A percentile compares a stretch with the other conserved stretches of the same genome.
phyloP scores from a whole-genome alignment of 2,329 filamentous ascomycete species.

The Fusarium fujikuroi region DNA sequence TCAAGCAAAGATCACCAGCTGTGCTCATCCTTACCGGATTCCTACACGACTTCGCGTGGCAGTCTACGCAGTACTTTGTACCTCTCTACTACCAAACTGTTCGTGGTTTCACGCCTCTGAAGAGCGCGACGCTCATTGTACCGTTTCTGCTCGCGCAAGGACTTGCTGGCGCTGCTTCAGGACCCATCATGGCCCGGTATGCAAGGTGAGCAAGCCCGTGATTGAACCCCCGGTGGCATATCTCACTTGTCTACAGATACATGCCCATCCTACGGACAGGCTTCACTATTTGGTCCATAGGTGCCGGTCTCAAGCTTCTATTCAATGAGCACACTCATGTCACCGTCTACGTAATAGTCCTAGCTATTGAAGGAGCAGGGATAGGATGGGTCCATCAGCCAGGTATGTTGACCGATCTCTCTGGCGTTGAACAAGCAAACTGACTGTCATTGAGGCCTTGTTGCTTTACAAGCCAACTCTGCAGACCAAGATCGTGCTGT shows the following conservation, averaged over 20 bases:
- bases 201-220: neutral
- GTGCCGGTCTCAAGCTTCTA: neutral
- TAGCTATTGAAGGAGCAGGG: neutral
- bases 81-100: constrained; percentile 1
- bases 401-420: neutral
- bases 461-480: neutral
- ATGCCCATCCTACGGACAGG: neutral
- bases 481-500: neutral
- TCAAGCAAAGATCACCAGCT: neutral
- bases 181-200: neutral
- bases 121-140: neutral
- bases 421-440: fast-evolving
- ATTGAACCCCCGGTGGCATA: fast-evolving
- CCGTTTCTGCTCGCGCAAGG: neutral
- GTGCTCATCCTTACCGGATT: neutral
- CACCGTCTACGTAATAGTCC: neutral
- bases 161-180: neutral
- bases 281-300: neutral
- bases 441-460: fast-evolving
- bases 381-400: constrained; percentile 12
- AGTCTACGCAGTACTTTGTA: neutral
- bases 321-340: neutral
- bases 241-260: fast-evolving
- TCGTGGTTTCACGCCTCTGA: neutral
- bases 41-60: constrained; percentile 14